Base-by-base conservation (phyloP, 768 basidiomycete species). In the Scleroderma bovista region DNA sequence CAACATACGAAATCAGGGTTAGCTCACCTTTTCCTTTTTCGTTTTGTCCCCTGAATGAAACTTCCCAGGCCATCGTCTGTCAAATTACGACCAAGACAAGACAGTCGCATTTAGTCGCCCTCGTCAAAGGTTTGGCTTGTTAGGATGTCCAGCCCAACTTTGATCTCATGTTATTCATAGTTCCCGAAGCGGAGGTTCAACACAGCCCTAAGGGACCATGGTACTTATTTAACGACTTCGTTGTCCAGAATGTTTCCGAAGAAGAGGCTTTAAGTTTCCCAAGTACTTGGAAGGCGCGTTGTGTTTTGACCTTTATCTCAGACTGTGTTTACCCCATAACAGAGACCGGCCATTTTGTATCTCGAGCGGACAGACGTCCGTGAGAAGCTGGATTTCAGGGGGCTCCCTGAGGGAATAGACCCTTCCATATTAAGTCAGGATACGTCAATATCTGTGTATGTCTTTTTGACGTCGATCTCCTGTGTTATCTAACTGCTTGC, bases 191-290 rank as follows among this genome's bases (percentile, higher is more conserved):
- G 1, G 83, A 84, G 60, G 65, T 60, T 8, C 60, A 71, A 11
- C 50, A 61, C 1, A 67, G 72, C 46, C 56, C 56, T 17, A 59
- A 56, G 20, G 83, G 80, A 47, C 80, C 82, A 1, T 99, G 96
- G 96, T 86, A 86, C 59, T 67, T 98, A 48, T 98, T 98, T 81
- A 99, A 99, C 61, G 96, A 99, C 61, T 99, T 99, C 61, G 76
- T 84, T 1, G 96, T 99, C 12, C 75, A 75, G 43, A 88, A 89
- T 49, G 81, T 97, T 26, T 72, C 86, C 2, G 88, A 95, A 66
- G 77, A 83, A 31, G 93, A 97, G 58, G 95, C 90, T 1, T 68
- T 98, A 51, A 84, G 85, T 59, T 93, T 96, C 61, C 82, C 87
- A 9, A 83, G 77, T n/a, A 75, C 73, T 41, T 99, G 95, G 95